Evolutionary conservation across 345 rosid species (phyloP), one percentile per base, ranked within the genome.

Genomic region (Microcos paniculata): DNA sequence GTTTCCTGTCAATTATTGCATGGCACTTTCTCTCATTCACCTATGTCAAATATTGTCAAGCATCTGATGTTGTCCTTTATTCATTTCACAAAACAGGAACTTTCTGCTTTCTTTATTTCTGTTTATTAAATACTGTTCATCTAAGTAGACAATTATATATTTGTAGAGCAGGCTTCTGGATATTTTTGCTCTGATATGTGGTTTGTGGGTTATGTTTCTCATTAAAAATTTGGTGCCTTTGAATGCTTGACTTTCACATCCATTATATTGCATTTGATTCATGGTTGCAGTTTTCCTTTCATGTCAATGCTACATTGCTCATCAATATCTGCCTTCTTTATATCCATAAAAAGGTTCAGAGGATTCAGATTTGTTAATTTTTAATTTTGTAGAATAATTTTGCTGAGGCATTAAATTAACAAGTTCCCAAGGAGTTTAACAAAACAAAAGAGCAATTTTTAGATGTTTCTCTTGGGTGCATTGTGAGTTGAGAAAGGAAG

Each of bases 311-410:
- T 5, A 30, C 10, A 31, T 61, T 61, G 21, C 11, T 59, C n/a
- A 7, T 6, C 18, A 58, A 26, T 28, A 13, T 43, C 42, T 43
- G 18, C 72, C 57, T 28, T 57, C 16, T 26, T 48, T 46, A 16
- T 28, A 18, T 46, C 9, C 43, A 1, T 10, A 18, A 72, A 42
- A 40, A 55, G n/a, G 2, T 53, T 12, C 24, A 19, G 31, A 14
- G 6, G 6, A 33, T 35, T 71, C 46, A 28, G 38, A 4, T 40
- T 68, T 13, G 12, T 42, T 59, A 42, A 11, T 68, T 42, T 18
- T 52, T 21, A 62, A 23, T 48, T 79, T 79, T 48, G 77, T 43
- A 16, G n/a, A n/a, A n/a, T n/a, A n/a, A n/a, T n/a, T n/a, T n/a
- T n/a, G n/a, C n/a, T n/a, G n/a, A n/a, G 38, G 4, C 12, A 3